Evolutionary conservation across 176 grass and related monocot species (phyloP).

Genomic region (Cenchrus purpureus): DNA sequence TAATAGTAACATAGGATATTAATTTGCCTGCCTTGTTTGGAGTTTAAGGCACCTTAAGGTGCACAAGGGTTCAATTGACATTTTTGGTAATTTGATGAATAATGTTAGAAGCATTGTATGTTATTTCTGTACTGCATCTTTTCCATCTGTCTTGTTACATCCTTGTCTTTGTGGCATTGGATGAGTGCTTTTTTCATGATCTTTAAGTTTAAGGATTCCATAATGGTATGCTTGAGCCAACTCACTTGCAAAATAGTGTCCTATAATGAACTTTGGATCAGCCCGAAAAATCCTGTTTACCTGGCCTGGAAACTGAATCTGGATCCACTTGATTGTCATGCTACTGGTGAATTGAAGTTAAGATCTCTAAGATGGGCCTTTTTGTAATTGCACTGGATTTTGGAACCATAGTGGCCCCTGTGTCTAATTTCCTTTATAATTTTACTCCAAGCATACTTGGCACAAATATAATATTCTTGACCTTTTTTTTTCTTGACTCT

Average conservation of each 20-base stretch:
- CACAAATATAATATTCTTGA: conserved; percentile 7
- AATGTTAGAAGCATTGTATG: conserved; percentile 9
- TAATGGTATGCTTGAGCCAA: conserved; percentile 5
- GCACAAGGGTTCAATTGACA: conserved; percentile 10
- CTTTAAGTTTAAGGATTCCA: not conserved
- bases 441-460: conserved; percentile 15
- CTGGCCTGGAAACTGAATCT: conserved; percentile 17
- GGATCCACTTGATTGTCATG: conserved; percentile 18
- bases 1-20: not conserved
- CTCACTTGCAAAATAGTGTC: conserved; percentile 17
- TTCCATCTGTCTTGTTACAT: conserved; percentile 5
- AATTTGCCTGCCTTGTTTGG: conserved; percentile 7
- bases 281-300: not conserved
- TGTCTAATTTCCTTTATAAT: conserved; percentile 25
- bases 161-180: conserved; percentile 26
- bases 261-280: not conserved
- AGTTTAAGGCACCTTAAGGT: conserved; percentile 19
- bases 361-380: not conserved
- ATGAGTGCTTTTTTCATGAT: not conserved
- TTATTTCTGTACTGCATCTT: not conserved
- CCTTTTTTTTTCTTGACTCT: not conserved
- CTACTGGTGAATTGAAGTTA: conserved; percentile 17
- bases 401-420: not conserved
- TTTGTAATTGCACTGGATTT: conserved; percentile 23
- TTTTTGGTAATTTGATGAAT: not conserved